Evolutionary conservation across 1,284 basidiomycete genomes (phyloP), one percentile per base, ranked within the genome.

Genomic region (Malassezia restricta): DNA sequence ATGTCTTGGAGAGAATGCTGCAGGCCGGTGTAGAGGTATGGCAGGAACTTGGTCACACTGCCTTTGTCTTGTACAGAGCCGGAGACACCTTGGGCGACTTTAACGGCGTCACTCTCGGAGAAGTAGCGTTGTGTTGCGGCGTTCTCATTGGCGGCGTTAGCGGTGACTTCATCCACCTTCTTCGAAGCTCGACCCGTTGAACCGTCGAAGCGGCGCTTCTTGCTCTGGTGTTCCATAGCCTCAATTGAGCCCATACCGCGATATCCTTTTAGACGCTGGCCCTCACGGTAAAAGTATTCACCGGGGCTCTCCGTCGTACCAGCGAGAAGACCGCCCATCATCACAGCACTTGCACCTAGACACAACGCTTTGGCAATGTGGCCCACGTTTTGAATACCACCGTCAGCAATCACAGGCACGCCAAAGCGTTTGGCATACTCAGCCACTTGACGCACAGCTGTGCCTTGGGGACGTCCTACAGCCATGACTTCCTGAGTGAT

Each of bases 401-500:
- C 92, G 73, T 99, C 94, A n/a, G 94, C 92, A 61, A 96, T 87
- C 65, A 94, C 88, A 7, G 92, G 94, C 1, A 99, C 84, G 40
- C 92, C 94, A 74, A 99, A 98, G 73, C 85, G 82, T 76, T 76
- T 80, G 27, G 91, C 83, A 68, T 96, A 96, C 77, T 98, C 89
- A 27, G 91, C 82, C 11, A 98, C 92, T 41, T 87, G 84, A 74
- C 87, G 86, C 11, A 98, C 90, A 11, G 94, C 92, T 0, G 91
- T 94, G 9, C 91, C 92, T 76, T 99, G 92, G 1, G 92, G 94
- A 32, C 92, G 83, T 30, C 92, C 94, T 51, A 96, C 92, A n/a
- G 94, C 92, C 87, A 96, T 98, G 66, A 99, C 87, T 75, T 99
- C 92, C 76, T 99, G 92, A 5, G 92, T 99, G 76, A 98, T 98